Percentiles rank a stretch among this genome's conserved stretches.
Evolutionary conservation across 2,329 filamentous ascomycete species (phyloP).

Genomic region (Phyllosticta capitalensis): DNA sequence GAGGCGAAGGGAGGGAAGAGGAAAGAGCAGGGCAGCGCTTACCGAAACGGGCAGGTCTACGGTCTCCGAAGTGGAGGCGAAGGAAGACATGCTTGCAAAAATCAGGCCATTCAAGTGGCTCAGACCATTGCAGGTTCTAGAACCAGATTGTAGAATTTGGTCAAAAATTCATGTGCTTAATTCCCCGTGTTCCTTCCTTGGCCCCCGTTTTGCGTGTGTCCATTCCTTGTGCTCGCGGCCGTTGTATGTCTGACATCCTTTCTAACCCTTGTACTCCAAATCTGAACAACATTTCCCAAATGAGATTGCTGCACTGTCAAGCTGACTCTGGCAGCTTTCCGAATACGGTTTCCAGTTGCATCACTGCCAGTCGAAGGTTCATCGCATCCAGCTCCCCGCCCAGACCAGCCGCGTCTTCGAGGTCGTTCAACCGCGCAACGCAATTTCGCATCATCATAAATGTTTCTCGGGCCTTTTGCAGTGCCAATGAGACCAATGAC

Average conservation of each 20-base stretch:
- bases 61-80: background rate
- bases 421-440: background rate
- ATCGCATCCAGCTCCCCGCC: background rate
- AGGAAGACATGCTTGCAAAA: background rate
- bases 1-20: background rate
- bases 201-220: background rate
- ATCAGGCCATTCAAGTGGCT: background rate
- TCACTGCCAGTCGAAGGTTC: background rate
- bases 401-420: background rate
- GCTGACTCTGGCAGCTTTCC: background rate
- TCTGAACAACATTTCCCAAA: background rate
- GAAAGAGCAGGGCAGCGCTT: background rate
- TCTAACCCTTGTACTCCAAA: background rate
- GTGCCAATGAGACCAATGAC: background rate
- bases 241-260: background rate
- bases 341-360: background rate
- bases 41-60: background rate
- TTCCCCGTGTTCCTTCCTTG: background rate
- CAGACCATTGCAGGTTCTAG: background rate
- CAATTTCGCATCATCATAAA: background rate
- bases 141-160: background rate
- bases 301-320: background rate
- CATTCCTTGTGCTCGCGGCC: background rate
- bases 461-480: background rate
- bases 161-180: background rate